Percentiles rank a stretch among this genome's conserved stretches.
These are phyloP conservation scores for Agaricus sinodeliciosus DNA, from an alignment of 768 basidiomycete species.

Conservation along the genomic window DNA sequence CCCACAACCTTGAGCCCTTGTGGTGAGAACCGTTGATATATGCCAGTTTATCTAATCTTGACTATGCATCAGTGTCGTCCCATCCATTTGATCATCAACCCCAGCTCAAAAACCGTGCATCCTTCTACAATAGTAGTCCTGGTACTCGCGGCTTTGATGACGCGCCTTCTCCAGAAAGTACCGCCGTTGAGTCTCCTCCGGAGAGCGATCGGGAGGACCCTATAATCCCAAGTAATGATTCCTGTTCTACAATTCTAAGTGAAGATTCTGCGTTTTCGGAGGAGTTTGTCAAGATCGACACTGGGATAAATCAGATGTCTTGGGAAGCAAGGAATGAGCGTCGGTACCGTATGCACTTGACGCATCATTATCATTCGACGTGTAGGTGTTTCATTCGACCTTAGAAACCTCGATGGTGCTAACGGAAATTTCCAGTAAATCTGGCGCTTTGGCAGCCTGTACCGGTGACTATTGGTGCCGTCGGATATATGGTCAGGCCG, in stretches of 20 bases:
- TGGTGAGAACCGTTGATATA: neutral
- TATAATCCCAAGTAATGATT: slow-evolving; percentile 21
- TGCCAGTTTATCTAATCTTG: neutral
- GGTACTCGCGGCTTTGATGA: neutral
- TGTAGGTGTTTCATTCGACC: slow-evolving; percentile 33
- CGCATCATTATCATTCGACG: slow-evolving; percentile 65
- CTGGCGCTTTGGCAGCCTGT: slow-evolving; percentile 71
- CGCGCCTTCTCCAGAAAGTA: neutral
- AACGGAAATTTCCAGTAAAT: slow-evolving; percentile 33
- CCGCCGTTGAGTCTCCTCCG: neutral
- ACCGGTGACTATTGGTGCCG: slow-evolving; percentile 59
- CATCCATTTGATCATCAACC: neutral
- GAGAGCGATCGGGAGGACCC: slow-evolving; percentile 16
- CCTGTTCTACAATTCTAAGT: slow-evolving; percentile 19
- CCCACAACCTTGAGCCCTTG: slow-evolving; percentile 1
- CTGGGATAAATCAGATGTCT: slow-evolving; percentile 30
- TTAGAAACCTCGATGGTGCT: neutral
- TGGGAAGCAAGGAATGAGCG: slow-evolving; percentile 52
- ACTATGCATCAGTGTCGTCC: neutral
- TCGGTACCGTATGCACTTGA: slow-evolving; percentile 58
- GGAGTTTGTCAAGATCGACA: slow-evolving; percentile 11
- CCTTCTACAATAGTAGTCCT: neutral
- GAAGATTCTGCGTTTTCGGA: slow-evolving; percentile 11
- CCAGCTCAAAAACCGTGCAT: neutral
- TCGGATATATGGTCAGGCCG: slow-evolving; percentile 70